Base-by-base conservation (phyloP, 2,329 filamentous ascomycete genomes). In the Penicillium oxalicum region DNA sequence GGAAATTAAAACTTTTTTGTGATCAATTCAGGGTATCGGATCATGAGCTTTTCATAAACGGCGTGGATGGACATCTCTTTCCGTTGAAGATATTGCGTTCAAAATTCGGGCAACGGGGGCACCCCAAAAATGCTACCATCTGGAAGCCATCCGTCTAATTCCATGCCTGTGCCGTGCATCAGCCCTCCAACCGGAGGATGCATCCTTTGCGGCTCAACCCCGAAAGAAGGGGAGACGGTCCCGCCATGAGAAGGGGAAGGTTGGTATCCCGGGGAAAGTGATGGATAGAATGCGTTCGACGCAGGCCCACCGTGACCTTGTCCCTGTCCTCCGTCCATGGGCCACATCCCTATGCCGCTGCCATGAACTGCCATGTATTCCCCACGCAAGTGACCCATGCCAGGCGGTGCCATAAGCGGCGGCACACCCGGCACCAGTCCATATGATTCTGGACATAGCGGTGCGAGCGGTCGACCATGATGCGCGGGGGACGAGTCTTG, bases 61-160 rank as follows among this genome's bases (percentile, higher is more conserved):
- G 29, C 29, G 29, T 32, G 29, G 29, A 32, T 32, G 7, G 29
- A 4, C 7, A 32, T 11, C 29, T 32, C 8, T 11, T 8, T 32
- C 11, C 29, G 11, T 8, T 4, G 7, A 11, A 11, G 11, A 38
- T 3, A 41, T 55, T 2, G 18, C 18, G 18, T 1, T 18, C 54
- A 65, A 44, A 64, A 58, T 13, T 61, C 61, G 37, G 61, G 62
- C 50, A 65, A 50, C 35, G 54, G 57, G 11, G 59, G 59, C 54
- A 61, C 52, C 9, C 61, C 61, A 45, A 57, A 63, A 18, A 65
- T 55, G 48, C 57, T 63, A 13, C 62, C 60, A 40, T 62, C 61
- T 4, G 63, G 59, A 43, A 64, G 49, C 62, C 63, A 66, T 1
- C 61, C 61, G 44, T 66, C 63, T 27, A 64, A 34, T 41, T 65